phyloP scores from a whole-genome alignment of 306 rosid genomes.

The Glycyrrhiza uralensis region DNA sequence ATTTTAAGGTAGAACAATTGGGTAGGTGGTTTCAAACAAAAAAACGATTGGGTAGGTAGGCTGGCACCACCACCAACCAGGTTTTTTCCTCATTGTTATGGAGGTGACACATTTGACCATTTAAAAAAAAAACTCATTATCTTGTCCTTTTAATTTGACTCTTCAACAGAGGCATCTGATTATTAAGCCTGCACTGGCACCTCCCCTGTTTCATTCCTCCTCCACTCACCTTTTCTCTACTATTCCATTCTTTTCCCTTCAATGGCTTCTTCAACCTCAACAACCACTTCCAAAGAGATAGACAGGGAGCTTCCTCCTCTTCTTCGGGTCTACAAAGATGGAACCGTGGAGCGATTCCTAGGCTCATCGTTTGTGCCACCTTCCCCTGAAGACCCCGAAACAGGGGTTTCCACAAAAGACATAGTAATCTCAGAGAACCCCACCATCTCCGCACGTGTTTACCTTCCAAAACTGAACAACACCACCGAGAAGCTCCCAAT shows the following conservation, averaged over 20 bases:
- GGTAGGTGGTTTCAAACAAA: too few species aligned
- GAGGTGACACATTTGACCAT: too few species aligned
- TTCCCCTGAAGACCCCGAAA: conserved; percentile 28
- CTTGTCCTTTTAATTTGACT: too few species aligned
- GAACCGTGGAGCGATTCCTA: conserved; percentile 43
- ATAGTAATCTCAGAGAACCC: conserved; percentile 45
- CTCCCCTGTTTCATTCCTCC: neutral
- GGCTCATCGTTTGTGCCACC: conserved; percentile 45
- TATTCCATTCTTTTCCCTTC: neutral
- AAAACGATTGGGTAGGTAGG: too few species aligned
- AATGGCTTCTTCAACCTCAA: conserved; percentile 39
- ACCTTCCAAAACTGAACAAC: conserved; percentile 38
- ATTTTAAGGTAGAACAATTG: too few species aligned
- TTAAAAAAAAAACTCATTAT: too few species aligned
- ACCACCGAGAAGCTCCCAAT: conserved; percentile 39
- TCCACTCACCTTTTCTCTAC: neutral
- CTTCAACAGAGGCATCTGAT: too few species aligned
- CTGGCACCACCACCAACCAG: too few species aligned
- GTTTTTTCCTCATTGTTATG: too few species aligned
- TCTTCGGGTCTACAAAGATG: conserved; percentile 45
- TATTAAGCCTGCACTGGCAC: neutral
- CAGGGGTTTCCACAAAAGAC: conserved; percentile 59
- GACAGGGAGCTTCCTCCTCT: conserved; percentile 37
- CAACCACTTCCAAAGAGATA: conserved; percentile 28
- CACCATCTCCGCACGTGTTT: conserved; percentile 39